Percentiles rank a stretch among this genome's conserved stretches.
These are phyloP conservation scores for Backusella westeae DNA, from an alignment of 192 early-diverging fungal species.

Conservation along the genomic window DNA sequence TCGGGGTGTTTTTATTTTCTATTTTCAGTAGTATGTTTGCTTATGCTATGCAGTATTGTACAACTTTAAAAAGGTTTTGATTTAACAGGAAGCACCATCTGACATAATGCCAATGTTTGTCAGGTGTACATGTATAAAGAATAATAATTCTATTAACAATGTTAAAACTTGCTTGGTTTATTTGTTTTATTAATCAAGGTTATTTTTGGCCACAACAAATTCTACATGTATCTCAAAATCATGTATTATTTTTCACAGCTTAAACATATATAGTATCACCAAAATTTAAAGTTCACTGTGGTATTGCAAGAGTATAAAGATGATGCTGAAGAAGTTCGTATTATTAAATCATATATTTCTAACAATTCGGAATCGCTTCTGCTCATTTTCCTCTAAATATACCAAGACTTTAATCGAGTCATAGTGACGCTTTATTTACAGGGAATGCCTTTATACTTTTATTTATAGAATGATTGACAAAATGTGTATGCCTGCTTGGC, in stretches of 20 bases:
- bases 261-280: not conserved
- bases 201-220: not conserved
- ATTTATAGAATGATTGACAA: no score
- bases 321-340: not conserved
- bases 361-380: not conserved
- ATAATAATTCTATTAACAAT: not conserved
- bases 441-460: not conserved
- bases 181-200: not conserved
- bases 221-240: not conserved
- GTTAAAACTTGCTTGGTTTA: not conserved
- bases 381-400: not conserved
- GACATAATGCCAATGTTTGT: not conserved
- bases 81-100: not conserved
- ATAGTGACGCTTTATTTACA: not conserved
- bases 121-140: not conserved
- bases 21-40: slow-evolving; percentile 6
- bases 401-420: not conserved
- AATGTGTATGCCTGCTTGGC: no score
- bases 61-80: not conserved
- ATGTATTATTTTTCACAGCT: not conserved
- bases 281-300: not conserved
- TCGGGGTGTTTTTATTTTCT: not conserved
- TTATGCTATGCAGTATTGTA: not conserved
- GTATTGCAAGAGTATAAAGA: not conserved
- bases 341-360: not conserved